phyloP scores from a whole-genome alignment of 768 basidiomycete genomes.

The Collybia sp. region DNA sequence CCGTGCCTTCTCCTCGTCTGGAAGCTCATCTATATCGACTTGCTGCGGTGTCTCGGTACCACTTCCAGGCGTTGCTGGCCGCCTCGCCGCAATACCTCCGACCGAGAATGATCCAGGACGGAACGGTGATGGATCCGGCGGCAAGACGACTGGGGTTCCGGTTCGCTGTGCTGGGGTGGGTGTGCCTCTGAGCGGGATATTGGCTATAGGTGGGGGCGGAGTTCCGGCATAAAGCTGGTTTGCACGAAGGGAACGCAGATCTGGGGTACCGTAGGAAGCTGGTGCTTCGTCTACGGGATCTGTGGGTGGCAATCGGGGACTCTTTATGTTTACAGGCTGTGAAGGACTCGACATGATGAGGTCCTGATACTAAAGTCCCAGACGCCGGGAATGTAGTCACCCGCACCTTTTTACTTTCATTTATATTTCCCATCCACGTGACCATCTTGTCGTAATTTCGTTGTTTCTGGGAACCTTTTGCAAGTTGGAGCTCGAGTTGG shows the following conservation, averaged over 20 bases:
- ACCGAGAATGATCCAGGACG: conserved; percentile 14
- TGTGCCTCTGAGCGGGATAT: conserved; percentile 42
- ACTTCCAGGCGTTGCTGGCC: conserved; percentile 18
- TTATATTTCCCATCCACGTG: no score
- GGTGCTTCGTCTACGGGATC: conserved; percentile 14
- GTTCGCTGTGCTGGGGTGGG: conserved; percentile 11
- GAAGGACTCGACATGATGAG: conserved; percentile 49
- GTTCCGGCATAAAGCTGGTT: conserved; percentile 46
- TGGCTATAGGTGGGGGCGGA: conserved; percentile 41
- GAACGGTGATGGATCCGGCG: conserved; percentile 10
- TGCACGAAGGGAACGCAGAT: conserved; percentile 59
- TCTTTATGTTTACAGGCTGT: conserved; percentile 47
- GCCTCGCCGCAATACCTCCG: conserved; percentile 33
- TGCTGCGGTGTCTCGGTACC: conserved; percentile 24
- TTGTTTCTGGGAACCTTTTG: no score
- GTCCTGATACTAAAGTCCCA: conserved; percentile 7
- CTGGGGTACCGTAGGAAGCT: conserved; percentile 49
- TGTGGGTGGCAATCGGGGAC: conserved; percentile 16
- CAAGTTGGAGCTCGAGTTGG: no score
- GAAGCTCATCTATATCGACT: conserved; percentile 52
- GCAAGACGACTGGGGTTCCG: conserved; percentile 9
- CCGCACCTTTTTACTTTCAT: conserved; percentile 3
- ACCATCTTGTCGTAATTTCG: no score
- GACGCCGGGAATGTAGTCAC: background rate
- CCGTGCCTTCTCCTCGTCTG: conserved; percentile 81